Evolutionary conservation across 2,329 filamentous ascomycete species (phyloP), one percentile per base, ranked within the genome.

Genomic region (Penicillium sp.): DNA sequence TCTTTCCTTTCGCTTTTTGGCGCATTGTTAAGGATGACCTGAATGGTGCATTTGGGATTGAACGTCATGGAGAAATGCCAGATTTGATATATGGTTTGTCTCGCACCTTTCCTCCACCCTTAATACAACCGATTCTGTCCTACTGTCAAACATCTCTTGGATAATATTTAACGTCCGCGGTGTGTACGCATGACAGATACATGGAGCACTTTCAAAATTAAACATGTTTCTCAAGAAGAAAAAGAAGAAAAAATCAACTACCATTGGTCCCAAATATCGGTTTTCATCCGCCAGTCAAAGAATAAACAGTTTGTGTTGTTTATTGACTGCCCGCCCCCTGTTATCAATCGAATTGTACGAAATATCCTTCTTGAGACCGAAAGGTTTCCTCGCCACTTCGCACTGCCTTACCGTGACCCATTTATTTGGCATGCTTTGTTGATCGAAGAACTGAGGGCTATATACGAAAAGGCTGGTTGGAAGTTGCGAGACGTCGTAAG

Each of bases 151-250:
- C 5, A 28, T 16, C 28, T 38, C 6, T 51, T 18, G 18, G 14
- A n/a, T 2, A 21, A 23, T 28, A 11, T n/a, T 16, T 35, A 26
- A 40, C 21, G 8, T 38, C n/a, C n/a, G n/a, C n/a, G n/a, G n/a
- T 47, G 28, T 14, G 38, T 12, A 47, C 3, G 18, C 9, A 14
- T 11, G 30, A 6, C 23, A 58, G 56, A 58, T 42, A 30, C 51
- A 38, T 58, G 56, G 56, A 58, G 56, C 20, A 58, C 56, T 4
- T 58, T 58, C 35, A 58, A 58, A 33, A 46, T 54, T n/a, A 58
- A 58, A 54, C 50, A 54, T 24, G 52, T 53, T 5, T 47, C 35
- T 42, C 38, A 42, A 28, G 56, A 23, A 14, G 11, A 24, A 6
- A 21, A 40, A 6, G 28, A 12, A 8, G 8, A 30, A 1, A 21